Conservation (phyloP, 345 rosid genomes). For the Luvunga scandens region DNA sequence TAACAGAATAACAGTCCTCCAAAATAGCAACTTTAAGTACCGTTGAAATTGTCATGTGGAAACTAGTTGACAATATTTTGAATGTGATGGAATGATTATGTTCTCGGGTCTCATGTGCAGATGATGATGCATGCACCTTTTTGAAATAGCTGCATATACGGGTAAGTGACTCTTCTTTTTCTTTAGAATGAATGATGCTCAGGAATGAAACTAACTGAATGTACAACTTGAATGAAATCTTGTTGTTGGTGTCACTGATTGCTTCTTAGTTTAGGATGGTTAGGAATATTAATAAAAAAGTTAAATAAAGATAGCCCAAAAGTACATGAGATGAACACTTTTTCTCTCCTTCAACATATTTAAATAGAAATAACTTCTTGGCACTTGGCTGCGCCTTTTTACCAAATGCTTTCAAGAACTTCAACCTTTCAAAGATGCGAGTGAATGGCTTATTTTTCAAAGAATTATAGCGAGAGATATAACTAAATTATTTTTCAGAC, state of each 20-base stretch:
- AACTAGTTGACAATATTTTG: too few species aligned
- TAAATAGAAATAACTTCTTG: constrained; percentile 91
- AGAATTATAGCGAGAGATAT: too few species aligned
- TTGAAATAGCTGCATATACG: constrained; percentile 97
- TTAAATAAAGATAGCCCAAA: too few species aligned
- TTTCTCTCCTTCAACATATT: constrained; percentile 31
- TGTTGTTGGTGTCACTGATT: background rate
- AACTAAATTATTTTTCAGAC: too few species aligned
- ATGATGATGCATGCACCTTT: constrained; percentile 94
- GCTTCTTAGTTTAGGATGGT: constrained; percentile 19
- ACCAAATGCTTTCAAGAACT: constrained; percentile 9
- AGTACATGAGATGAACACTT: constrained; percentile 30
- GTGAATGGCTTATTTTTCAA: too few species aligned
- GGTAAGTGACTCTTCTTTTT: constrained; percentile 39
- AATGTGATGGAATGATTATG: too few species aligned
- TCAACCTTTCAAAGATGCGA: too few species aligned
- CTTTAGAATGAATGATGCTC: background rate
- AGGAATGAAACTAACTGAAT: background rate
- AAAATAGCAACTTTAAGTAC: too few species aligned
- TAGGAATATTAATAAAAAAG: too few species aligned
- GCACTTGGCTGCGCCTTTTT: constrained; percentile 91
- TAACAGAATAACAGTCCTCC: too few species aligned
- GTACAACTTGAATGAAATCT: background rate
- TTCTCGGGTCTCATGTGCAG: too few species aligned
- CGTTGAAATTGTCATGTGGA: too few species aligned